phyloP scores from a whole-genome alignment of 2,329 filamentous ascomycete species.

The Colletotrichum echinochloae region DNA sequence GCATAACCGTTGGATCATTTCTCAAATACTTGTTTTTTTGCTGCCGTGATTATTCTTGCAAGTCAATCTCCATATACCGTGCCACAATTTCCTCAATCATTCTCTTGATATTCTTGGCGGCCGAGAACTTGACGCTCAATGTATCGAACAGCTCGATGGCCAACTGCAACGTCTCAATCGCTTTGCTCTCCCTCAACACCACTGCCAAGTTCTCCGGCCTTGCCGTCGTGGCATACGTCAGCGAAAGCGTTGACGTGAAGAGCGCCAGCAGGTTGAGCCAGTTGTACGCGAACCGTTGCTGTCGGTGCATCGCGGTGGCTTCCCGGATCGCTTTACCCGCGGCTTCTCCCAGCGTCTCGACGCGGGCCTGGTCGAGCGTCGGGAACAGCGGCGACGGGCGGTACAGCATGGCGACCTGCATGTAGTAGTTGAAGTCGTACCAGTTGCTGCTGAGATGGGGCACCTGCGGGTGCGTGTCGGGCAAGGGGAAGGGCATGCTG shows the following conservation, averaged over 20 bases:
- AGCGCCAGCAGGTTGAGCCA: constrained; percentile 56
- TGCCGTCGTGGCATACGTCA: constrained; percentile 57
- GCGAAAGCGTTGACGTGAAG: constrained; percentile 56
- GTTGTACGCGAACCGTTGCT: constrained; percentile 56
- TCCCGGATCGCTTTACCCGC: constrained; percentile 58
- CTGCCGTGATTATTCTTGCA: background rate
- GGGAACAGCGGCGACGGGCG: constrained; percentile 58
- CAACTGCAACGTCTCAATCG: constrained; percentile 48
- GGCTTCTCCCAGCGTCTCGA: constrained; percentile 54
- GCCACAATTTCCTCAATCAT: constrained; percentile 44
- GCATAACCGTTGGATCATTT: background rate
- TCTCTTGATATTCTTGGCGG: constrained; percentile 46
- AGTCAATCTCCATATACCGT: constrained; percentile 43
- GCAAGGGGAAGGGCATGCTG: constrained; percentile 58
- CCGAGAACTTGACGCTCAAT: constrained; percentile 48
- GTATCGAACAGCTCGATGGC: constrained; percentile 49
- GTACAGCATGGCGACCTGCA: constrained; percentile 58
- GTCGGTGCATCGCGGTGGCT: constrained; percentile 52
- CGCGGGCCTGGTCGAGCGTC: constrained; percentile 49
- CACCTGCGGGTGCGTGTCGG: constrained; percentile 52
- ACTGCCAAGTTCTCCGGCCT: constrained; percentile 49
- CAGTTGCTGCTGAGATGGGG: constrained; percentile 58
- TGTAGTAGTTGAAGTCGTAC: constrained; percentile 63
- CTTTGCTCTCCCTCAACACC: constrained; percentile 46
- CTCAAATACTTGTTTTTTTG: background rate